phyloP scores from a whole-genome alignment of 805 yeast genomes.

The Yarrowia sp. region DNA sequence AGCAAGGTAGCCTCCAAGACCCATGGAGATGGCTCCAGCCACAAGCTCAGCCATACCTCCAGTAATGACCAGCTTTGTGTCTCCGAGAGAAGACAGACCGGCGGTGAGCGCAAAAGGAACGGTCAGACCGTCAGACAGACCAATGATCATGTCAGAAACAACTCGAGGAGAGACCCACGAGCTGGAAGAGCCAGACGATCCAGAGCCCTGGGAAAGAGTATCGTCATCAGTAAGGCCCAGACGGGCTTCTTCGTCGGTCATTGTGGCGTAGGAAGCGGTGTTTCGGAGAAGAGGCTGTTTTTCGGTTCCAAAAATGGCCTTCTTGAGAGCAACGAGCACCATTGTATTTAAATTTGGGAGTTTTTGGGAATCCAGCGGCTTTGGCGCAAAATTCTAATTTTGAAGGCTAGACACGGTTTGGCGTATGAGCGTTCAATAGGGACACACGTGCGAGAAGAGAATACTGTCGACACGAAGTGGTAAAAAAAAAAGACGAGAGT shows the following conservation, averaged over 20 bases:
- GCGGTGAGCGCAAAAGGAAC: conserved; percentile 99
- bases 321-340: conserved; percentile 38
- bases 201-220: conserved; percentile 26
- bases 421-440: conserved; percentile 22
- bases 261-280: conserved; percentile 30
- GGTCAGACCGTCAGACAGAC: conserved; percentile 90
- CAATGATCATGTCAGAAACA: conserved; percentile 89
- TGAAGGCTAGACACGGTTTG: not conserved
- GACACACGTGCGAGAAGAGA: not conserved
- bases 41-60: conserved; percentile 98
- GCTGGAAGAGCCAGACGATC: conserved; percentile 26
- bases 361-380: not conserved
- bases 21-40: conserved; percentile 97
- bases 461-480: too few relatives aligned
- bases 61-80: conserved; percentile 83
- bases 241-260: conserved; percentile 28
- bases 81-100: conserved; percentile 87
- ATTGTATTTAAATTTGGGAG: conserved; percentile 26
- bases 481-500: not conserved
- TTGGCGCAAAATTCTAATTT: not conserved
- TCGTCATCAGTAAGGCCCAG: conserved; percentile 27
- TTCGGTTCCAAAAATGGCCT: conserved; percentile 33
- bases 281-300: conserved; percentile 36
- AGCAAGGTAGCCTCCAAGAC: conserved; percentile 93
- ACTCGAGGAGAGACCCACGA: conserved; percentile 63